Evolutionary conservation across 768 basidiomycete genomes (phyloP).

Genomic region (Rhizopogon sp.): DNA sequence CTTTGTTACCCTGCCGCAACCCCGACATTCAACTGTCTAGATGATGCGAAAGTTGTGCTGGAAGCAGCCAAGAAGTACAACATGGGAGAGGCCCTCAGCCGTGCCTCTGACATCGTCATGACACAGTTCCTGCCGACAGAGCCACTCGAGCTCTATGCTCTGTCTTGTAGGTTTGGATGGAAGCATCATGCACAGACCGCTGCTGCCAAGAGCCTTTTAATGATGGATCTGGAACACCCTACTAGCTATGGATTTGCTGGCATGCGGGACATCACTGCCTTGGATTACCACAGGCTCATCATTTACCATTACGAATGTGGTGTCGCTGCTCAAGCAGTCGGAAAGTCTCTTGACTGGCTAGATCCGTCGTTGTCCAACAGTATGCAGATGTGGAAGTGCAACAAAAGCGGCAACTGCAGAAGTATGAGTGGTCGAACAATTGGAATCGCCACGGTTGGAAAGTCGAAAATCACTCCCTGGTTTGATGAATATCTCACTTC

Average conservation of each 20-base stretch:
- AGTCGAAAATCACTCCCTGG: not conserved
- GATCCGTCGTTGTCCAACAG: too few species aligned
- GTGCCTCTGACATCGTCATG: not conserved
- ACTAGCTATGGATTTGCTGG: constrained; percentile 24
- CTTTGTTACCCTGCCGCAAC: constrained; percentile 17
- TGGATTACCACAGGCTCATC: constrained; percentile 35
- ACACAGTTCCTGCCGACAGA: constrained; percentile 5
- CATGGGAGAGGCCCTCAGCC: too few species aligned
- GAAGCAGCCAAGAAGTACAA: too few species aligned
- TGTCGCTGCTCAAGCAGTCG: constrained; percentile 6
- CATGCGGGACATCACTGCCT: constrained; percentile 36
- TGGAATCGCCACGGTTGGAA: too few species aligned
- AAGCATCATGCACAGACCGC: constrained; percentile 16
- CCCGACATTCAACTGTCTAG: too few species aligned
- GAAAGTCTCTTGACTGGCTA: not conserved
- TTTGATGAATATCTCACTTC: not conserved
- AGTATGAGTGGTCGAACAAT: too few species aligned
- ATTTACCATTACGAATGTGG: constrained; percentile 37
- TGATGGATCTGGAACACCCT: constrained; percentile 9
- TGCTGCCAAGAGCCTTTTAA: constrained; percentile 13
- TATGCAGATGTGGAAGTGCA: too few species aligned
- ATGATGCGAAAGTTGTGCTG: too few species aligned
- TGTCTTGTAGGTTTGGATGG: constrained; percentile 19
- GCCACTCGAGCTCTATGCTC: constrained; percentile 21
- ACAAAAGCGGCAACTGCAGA: too few species aligned